A percentile compares a stretch with the other conserved stretches of the same genome.
These are phyloP conservation scores for Strobilomyces confusus DNA, from an alignment of 768 basidiomycete genomes.

Conservation along the genomic window DNA sequence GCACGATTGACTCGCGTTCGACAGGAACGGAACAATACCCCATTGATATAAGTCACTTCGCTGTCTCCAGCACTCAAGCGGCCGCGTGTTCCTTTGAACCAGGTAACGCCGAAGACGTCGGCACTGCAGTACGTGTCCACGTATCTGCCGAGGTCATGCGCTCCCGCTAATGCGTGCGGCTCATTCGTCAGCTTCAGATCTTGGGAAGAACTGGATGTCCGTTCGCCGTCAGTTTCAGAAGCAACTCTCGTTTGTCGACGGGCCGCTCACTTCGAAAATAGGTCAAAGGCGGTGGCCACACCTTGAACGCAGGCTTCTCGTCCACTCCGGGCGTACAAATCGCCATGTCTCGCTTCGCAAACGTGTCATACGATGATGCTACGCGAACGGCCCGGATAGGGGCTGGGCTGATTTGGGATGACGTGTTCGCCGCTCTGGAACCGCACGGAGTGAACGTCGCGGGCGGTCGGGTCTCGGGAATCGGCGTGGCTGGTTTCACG, in stretches of 20 bases:
- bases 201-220: slow-evolving; percentile 42
- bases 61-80: slow-evolving; percentile 42
- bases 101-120: slow-evolving; percentile 51
- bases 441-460: slow-evolving; percentile 51
- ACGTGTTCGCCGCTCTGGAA: slow-evolving; percentile 53
- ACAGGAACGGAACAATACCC: slow-evolving; percentile 31
- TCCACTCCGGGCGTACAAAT: slow-evolving; percentile 61
- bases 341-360: slow-evolving; percentile 45
- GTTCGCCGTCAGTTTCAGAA: slow-evolving; percentile 44
- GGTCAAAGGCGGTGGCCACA: slow-evolving; percentile 65
- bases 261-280: slow-evolving; percentile 17
- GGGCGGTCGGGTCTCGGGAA: slow-evolving; percentile 54
- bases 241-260: background rate
- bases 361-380: slow-evolving; percentile 39
- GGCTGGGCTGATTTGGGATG: slow-evolving; percentile 58
- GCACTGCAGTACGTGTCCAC: slow-evolving; percentile 37
- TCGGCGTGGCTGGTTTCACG: slow-evolving; percentile 56
- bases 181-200: slow-evolving; percentile 40
- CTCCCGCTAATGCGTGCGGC: background rate
- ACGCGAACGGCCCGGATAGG: slow-evolving; percentile 39
- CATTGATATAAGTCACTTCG: slow-evolving; percentile 46
- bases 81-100: slow-evolving; percentile 57
- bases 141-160: background rate
- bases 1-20: slow-evolving; percentile 7
- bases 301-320: slow-evolving; percentile 52